Conservation (phyloP, 2,329 filamentous ascomycete genomes). For the Fusarium sp. region DNA sequence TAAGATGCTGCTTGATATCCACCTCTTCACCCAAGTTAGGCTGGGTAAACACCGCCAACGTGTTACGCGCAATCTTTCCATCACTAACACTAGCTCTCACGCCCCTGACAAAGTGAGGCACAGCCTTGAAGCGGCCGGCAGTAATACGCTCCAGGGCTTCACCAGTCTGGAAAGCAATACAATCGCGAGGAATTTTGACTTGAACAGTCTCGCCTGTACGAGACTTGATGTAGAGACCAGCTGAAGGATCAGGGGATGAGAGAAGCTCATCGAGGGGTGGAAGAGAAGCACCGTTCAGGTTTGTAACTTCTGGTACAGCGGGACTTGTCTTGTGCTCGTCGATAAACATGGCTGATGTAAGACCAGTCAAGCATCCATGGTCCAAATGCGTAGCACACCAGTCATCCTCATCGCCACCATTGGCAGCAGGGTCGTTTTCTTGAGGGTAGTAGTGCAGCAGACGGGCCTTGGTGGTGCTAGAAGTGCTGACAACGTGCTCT, state of each 20-base stretch:
- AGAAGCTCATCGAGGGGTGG: constrained; percentile 74
- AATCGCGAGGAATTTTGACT: constrained; percentile 88
- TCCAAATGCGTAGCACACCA: constrained; percentile 95
- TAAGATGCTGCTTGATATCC: constrained; percentile 70
- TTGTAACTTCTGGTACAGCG: constrained; percentile 42
- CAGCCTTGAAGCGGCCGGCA: constrained; percentile 87
- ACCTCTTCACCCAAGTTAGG: constrained; percentile 86
- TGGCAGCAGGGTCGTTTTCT: constrained; percentile 49
- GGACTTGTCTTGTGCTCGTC: constrained; percentile 69
- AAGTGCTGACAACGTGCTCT: constrained; percentile 84
- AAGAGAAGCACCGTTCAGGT: constrained; percentile 43
- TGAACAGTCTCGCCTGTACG: constrained; percentile 84
- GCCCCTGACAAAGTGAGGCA: constrained; percentile 93
- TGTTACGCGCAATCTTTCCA: constrained; percentile 77
- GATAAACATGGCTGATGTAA: constrained; percentile 96
- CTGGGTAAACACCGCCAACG: constrained; percentile 95
- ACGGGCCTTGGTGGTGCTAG: constrained; percentile 88
- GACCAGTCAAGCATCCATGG: constrained; percentile 90
- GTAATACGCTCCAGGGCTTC: constrained; percentile 93
- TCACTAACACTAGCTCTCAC: constrained; percentile 63
- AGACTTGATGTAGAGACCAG: constrained; percentile 94
- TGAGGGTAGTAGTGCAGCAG: constrained; percentile 92
- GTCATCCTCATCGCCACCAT: constrained; percentile 72
- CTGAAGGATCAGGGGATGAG: constrained; percentile 79
- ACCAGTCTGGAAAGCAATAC: constrained; percentile 95